These are phyloP conservation scores for Amanita fuliginea DNA, from an alignment of 768 basidiomycete species.

Conservation along the genomic window DNA sequence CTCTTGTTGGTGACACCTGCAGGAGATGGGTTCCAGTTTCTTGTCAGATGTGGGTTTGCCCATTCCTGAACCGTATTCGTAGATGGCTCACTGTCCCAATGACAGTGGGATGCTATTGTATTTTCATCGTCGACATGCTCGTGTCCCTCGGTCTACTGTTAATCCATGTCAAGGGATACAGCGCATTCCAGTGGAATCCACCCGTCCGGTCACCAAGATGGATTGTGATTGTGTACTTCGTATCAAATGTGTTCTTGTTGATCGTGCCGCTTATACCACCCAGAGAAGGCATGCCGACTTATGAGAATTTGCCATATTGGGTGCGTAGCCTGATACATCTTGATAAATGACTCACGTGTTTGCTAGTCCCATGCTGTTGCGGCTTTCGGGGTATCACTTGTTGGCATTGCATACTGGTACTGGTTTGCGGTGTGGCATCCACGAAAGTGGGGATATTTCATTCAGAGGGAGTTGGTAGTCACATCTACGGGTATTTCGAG, in stretches of 20 bases:
- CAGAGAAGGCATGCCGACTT: slow-evolving; percentile 33
- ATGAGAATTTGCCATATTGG: slow-evolving; percentile 57
- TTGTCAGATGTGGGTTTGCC: slow-evolving; percentile 42
- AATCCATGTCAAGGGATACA: slow-evolving; percentile 37
- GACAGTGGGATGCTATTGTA: slow-evolving; percentile 50
- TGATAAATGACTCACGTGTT: not conserved
- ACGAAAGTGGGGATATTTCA: slow-evolving; percentile 31
- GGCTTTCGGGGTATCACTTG: slow-evolving; percentile 31
- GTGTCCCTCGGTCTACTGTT: slow-evolving; percentile 54
- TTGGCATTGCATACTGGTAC: slow-evolving; percentile 50
- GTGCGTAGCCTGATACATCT: slow-evolving; percentile 24
- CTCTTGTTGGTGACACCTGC: slow-evolving; percentile 49
- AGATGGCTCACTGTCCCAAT: not conserved
- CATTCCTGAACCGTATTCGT: not conserved
- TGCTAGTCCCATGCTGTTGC: slow-evolving; percentile 38
- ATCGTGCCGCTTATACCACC: slow-evolving; percentile 57
- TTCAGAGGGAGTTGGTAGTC: slow-evolving; percentile 26
- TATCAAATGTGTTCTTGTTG: slow-evolving; percentile 58
- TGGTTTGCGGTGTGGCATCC: slow-evolving; percentile 42
- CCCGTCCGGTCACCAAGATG: slow-evolving; percentile 48
- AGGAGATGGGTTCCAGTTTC: slow-evolving; percentile 67
- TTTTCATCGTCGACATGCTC: slow-evolving; percentile 44
- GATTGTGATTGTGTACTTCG: slow-evolving; percentile 42
- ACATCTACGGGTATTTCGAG: not conserved
- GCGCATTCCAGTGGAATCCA: slow-evolving; percentile 44